These are phyloP conservation scores for Diophrys appendiculata DNA, from an alignment of 73 alveolate species.

Conservation along the genomic window DNA sequence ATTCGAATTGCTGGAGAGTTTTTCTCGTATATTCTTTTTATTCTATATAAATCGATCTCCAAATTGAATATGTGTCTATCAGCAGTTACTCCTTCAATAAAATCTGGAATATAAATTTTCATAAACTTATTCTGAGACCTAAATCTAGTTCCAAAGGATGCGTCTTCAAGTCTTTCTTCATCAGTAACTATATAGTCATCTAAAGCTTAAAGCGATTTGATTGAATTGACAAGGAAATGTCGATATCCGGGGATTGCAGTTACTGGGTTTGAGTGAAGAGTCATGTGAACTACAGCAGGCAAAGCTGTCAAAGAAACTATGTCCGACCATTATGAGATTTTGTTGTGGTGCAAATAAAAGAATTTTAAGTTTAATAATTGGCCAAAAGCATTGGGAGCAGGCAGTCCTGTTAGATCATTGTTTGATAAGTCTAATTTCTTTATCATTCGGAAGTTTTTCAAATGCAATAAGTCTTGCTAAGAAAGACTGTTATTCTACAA, in stretches of 20 bases:
- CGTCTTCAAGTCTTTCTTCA: conserved; percentile 69
- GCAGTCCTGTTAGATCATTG: conserved; percentile 27
- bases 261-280: conserved; percentile 50
- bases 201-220: conserved; percentile 32
- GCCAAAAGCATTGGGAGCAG: conserved; percentile 16
- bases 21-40: conserved; percentile 52
- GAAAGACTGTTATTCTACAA: conserved; percentile 33
- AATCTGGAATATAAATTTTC: conserved; percentile 60
- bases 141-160: conserved; percentile 47
- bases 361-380: conserved; percentile 15
- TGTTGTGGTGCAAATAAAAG: conserved; percentile 41
- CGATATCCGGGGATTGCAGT: conserved; percentile 56
- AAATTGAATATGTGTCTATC: conserved; percentile 60
- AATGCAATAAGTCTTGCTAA: conserved; percentile 10
- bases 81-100: conserved; percentile 49
- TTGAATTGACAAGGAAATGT: conserved; percentile 46
- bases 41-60: conserved; percentile 56
- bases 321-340: conserved; percentile 43
- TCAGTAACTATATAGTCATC: conserved; percentile 63
- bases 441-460: conserved; percentile 10
- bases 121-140: conserved; percentile 48
- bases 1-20: conserved; percentile 55
- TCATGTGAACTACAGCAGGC: conserved; percentile 28
- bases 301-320: conserved; percentile 31
- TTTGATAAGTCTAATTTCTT: conserved; percentile 44